Conservation (phyloP, 1,284 basidiomycete species). For the Fistulinella cinereoalba region DNA sequence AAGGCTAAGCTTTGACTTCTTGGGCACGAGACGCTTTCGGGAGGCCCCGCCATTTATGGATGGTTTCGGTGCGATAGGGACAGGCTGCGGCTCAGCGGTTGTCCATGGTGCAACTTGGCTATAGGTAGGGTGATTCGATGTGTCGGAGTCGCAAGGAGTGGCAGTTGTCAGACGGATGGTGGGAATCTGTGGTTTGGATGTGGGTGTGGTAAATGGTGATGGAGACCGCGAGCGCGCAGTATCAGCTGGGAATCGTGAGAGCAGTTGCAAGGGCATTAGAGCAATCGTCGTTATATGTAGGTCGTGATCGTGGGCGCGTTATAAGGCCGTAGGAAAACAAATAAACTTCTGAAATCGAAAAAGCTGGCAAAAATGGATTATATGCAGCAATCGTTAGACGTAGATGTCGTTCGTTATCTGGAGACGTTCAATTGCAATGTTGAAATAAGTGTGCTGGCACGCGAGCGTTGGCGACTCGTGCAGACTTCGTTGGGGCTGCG, state of each 20-base stretch:
- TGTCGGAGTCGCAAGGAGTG: conserved; percentile 54
- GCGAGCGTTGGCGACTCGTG: conserved; percentile 9
- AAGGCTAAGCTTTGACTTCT: conserved; percentile 65
- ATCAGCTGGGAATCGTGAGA: conserved; percentile 30
- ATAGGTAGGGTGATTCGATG: too few relatives aligned
- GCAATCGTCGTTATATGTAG: conserved; percentile 25
- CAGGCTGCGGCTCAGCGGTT: conserved; percentile 27
- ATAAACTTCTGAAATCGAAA: conserved; percentile 5
- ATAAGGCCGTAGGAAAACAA: conserved; percentile 19
- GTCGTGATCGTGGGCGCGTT: conserved; percentile 26
- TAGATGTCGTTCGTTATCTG: conserved; percentile 21
- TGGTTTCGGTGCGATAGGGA: conserved; percentile 33
- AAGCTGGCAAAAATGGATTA: not conserved
- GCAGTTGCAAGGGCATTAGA: conserved; percentile 32
- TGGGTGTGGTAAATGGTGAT: conserved; percentile 30
- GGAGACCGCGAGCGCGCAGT: conserved; percentile 26
- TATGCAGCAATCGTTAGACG: conserved; percentile 22
- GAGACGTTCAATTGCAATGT: conserved; percentile 12
- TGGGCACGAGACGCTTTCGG: conserved; percentile 64
- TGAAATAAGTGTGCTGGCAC: conserved; percentile 14
- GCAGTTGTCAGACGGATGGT: conserved; percentile 68
- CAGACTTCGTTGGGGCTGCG: conserved; percentile 12
- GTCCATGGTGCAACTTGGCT: conserved; percentile 36
- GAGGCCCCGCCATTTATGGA: conserved; percentile 27
- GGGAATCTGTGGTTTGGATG: conserved; percentile 41